phyloP scores from a whole-genome alignment of 2,329 filamentous ascomycete species.

The Fusarium austroafricanum region DNA sequence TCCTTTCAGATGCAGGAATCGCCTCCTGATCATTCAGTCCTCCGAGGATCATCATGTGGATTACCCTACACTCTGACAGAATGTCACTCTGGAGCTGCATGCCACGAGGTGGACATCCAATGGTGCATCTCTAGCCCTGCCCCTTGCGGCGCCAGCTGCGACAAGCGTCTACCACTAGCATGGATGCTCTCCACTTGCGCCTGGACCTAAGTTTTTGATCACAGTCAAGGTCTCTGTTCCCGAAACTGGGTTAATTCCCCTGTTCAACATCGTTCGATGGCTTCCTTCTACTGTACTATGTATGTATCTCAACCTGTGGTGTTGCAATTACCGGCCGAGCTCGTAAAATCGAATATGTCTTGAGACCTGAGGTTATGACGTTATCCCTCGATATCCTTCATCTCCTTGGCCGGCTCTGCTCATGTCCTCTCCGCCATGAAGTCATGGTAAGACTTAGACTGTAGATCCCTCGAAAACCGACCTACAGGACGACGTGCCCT shows the following conservation, averaged over 20 bases:
- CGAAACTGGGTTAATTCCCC: constrained; percentile 33
- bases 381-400: not conserved
- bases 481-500: constrained; percentile 14
- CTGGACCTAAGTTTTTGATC: constrained; percentile 33
- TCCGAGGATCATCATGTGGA: constrained; percentile 2
- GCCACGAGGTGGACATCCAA: constrained; percentile 44
- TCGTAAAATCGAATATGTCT: not conserved
- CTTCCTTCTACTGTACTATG: not conserved
- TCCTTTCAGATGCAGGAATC: not conserved
- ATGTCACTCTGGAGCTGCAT: constrained; percentile 28
- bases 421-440: constrained; percentile 30
- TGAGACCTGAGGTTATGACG: not conserved
- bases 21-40: constrained; percentile 22
- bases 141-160: constrained; percentile 41
- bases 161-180: constrained; percentile 36
- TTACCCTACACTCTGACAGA: constrained; percentile 36
- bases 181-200: constrained; percentile 38
- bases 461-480: constrained; percentile 28
- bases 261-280: constrained; percentile 34
- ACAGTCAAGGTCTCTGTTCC: constrained; percentile 1
- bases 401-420: constrained; percentile 4
- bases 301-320: not conserved
- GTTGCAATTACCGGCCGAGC: constrained; percentile 13
- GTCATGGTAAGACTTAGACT: constrained; percentile 24
- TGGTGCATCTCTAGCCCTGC: constrained; percentile 41